A percentile compares a stretch with the other conserved stretches of the same genome.
Evolutionary conservation across 345 rosid genomes (phyloP).

Genomic region (Viola odorata): DNA sequence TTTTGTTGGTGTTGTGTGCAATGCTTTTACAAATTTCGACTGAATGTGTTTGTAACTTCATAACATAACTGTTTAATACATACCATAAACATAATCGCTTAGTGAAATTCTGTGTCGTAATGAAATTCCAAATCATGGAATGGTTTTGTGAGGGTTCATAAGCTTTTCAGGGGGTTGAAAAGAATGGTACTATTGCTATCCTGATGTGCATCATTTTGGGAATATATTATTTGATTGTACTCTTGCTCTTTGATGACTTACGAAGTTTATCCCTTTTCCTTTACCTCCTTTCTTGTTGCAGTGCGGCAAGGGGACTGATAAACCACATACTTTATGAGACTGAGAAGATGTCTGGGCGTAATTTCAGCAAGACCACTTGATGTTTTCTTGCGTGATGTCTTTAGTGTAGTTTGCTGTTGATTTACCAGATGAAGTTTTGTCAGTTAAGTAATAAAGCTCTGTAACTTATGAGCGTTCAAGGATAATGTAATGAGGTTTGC

Average conservation of each 20-base stretch:
- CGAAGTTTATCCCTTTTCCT: too few relatives aligned
- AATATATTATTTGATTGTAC: neutral
- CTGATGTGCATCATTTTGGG: too few relatives aligned
- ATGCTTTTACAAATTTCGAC: neutral
- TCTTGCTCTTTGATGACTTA: too few relatives aligned
- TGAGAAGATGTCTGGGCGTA: slow-evolving; percentile 71
- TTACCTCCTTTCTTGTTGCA: slow-evolving; percentile 23
- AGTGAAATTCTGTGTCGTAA: too few relatives aligned
- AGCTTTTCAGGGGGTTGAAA: neutral
- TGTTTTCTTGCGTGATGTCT: neutral
- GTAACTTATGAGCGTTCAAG: too few relatives aligned
- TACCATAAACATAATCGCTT: too few relatives aligned
- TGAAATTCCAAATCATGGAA: too few relatives aligned
- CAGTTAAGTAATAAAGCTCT: neutral
- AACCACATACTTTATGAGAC: slow-evolving; percentile 83
- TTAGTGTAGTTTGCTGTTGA: neutral
- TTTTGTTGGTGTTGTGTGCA: neutral
- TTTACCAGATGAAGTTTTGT: slow-evolving; percentile 2
- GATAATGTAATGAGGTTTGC: too few relatives aligned
- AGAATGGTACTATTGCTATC: too few relatives aligned
- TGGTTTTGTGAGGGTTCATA: too few relatives aligned
- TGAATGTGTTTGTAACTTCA: too few relatives aligned
- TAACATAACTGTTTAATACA: too few relatives aligned
- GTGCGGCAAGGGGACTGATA: slow-evolving; percentile 95
- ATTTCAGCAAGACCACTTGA: slow-evolving; percentile 49